Base-by-base conservation (phyloP, 2,329 filamentous ascomycete species). In the Verticillium alfalfae region DNA sequence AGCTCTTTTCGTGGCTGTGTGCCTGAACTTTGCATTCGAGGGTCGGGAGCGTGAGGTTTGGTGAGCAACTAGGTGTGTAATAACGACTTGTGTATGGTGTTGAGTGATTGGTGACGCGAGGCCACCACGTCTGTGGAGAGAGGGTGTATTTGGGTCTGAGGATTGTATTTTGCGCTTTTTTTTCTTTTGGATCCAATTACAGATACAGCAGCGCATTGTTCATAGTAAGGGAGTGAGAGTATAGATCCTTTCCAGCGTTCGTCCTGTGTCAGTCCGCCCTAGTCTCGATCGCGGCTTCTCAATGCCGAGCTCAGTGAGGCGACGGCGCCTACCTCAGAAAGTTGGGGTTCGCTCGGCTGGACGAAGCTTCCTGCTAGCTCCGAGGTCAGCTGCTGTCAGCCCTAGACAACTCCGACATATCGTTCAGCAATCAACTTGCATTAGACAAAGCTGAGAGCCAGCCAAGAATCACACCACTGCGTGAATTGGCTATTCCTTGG, bases 1-100 rank as follows among this genome's bases (percentile, higher is more conserved):
- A 9, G 84, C 90, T 2, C 75, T 98, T 60, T 84, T 97, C 52
- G 77, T 83, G 0, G 91, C 93, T 2, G 87, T 97, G 12, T 79
- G 83, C 4, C 72, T 96, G 34, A 96, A 95, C 74, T 96, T 97
- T 80, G 90, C 78, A 5, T 88, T 92, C 69, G 87, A 94, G 65
- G 83, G 92, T n/a, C 83, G 81, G 41, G 84, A 87, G 58, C 81
- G 85, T 62, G 70, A 73, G 8, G 64, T 84, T n/a, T 85, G 83
- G 84, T 87, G 67, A 71, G 8, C n/a, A 5, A 8, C 9, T 22
- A n/a, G 9, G 18, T 37, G 45, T 26, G 45, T 6, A 22, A 5
- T 8, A 22, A 5, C n/a, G 45, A 26, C 2, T 10, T 13, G n/a
- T 52, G n/a, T 52, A 18, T 52, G 45, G 45, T 52, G 26, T 31